A percentile compares a stretch with the other conserved stretches of the same genome.
Evolutionary conservation across 129 eudicot species (phyloP).

Genomic region (Centrapalus pauciflorus): DNA sequence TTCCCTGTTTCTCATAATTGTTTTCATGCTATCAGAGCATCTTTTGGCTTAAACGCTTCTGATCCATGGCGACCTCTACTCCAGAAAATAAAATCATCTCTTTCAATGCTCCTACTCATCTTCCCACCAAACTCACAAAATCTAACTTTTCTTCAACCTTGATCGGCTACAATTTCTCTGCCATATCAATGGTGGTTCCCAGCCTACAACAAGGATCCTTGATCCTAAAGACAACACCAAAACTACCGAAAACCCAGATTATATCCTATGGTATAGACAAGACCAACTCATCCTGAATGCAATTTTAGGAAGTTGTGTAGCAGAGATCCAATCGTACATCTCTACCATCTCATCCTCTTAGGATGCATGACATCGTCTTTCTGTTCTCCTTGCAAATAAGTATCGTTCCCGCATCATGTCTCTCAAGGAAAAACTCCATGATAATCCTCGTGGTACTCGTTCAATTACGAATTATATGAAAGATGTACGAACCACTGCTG

Average conservation of each 20-base stretch:
- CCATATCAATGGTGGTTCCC: not conserved
- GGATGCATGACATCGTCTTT: not conserved
- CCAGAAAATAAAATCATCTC: too few relatives aligned
- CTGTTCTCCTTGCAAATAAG: not conserved
- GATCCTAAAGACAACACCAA: too few relatives aligned
- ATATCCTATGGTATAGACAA: not conserved
- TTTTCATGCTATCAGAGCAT: too few relatives aligned
- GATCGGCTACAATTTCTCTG: not conserved
- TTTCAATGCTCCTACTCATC: too few relatives aligned
- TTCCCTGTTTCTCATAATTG: too few relatives aligned
- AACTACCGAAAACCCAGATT: not conserved
- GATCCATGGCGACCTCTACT: not conserved
- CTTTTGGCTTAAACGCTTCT: too few relatives aligned
- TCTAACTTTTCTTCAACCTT: not conserved
- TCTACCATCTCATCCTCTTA: not conserved
- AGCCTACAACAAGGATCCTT: not conserved
- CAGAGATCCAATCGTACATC: not conserved
- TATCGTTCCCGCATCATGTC: not conserved
- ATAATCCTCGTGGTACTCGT: too few relatives aligned
- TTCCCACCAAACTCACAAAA: not conserved
- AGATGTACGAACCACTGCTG: not conserved
- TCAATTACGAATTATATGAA: not conserved
- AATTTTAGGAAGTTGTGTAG: not conserved
- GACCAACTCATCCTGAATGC: too few relatives aligned
- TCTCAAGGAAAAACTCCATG: not conserved